Evolutionary conservation across 768 basidiomycete genomes (phyloP).

Genomic region (Lactarius sanguifluus): DNA sequence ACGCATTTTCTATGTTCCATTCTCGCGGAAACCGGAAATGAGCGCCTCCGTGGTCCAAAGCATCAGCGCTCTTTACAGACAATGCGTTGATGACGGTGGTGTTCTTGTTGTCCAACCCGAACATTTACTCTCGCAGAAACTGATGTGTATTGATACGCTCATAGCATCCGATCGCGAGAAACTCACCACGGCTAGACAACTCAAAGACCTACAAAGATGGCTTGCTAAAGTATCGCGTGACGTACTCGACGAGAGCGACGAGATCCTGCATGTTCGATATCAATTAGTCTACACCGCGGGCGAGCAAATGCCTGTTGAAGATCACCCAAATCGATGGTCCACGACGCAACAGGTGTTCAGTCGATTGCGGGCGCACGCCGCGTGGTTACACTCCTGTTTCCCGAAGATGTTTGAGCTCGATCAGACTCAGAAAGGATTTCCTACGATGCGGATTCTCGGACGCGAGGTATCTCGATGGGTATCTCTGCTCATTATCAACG

Average conservation of each 20-base stretch:
- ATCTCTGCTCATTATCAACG: constrained; percentile 2
- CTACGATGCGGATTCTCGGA: constrained; percentile 9
- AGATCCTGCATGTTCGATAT: constrained; percentile 48
- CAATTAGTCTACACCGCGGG: constrained; percentile 51
- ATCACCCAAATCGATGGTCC: constrained; percentile 45
- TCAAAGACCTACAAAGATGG: constrained; percentile 4
- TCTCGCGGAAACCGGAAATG: constrained; percentile 43
- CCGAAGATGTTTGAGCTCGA: not conserved
- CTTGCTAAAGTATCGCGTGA: constrained; percentile 16
- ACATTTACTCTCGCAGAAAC: constrained; percentile 50
- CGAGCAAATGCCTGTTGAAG: constrained; percentile 39
- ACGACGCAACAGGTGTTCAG: constrained; percentile 42
- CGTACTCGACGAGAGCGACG: constrained; percentile 25
- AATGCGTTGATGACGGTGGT: constrained; percentile 43
- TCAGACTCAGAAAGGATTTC: not conserved
- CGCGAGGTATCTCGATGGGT: not conserved
- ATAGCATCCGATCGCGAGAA: constrained; percentile 27
- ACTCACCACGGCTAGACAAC: not conserved
- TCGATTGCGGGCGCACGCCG: constrained; percentile 32
- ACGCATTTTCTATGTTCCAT: constrained; percentile 50
- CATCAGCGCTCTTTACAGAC: constrained; percentile 38
- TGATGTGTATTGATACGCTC: constrained; percentile 45
- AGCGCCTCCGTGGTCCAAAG: constrained; percentile 23
- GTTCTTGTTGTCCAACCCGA: constrained; percentile 53
- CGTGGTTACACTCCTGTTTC: not conserved